phyloP scores from a whole-genome alignment of 805 yeast genomes.

The Candida peoriensis region DNA sequence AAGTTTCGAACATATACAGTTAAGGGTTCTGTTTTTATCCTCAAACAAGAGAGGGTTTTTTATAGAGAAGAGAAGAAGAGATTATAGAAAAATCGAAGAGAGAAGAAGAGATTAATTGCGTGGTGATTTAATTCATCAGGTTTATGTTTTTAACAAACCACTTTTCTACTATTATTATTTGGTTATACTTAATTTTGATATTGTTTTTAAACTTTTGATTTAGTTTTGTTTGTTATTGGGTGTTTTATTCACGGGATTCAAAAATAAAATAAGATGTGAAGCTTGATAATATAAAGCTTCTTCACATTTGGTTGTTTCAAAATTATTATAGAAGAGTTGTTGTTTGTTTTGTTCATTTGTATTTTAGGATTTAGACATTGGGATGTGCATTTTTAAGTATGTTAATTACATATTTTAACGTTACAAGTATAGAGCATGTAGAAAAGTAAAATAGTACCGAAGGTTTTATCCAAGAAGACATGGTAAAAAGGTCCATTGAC shows the following conservation, averaged over 20 bases:
- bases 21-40: constrained; percentile 2
- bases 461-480: too few species aligned
- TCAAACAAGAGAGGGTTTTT: constrained; percentile 1
- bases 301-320: constrained; percentile 2
- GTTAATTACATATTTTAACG: too few species aligned
- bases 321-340: constrained; percentile 16
- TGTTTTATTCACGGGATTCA: too few species aligned
- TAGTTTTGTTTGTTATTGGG: constrained; percentile 5
- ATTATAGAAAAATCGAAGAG: not conserved
- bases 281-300: constrained; percentile 2
- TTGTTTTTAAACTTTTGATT: constrained; percentile 2
- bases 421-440: too few species aligned
- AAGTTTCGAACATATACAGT: constrained; percentile 7
- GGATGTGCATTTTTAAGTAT: constrained; percentile 15
- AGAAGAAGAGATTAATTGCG: constrained; percentile 1
- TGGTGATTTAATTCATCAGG: too few species aligned
- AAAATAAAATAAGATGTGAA: not conserved
- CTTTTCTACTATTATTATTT: constrained; percentile 1
- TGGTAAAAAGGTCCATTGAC: too few species aligned
- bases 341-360: constrained; percentile 10
- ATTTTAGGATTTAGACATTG: constrained; percentile 21
- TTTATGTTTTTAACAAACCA: constrained; percentile 3
- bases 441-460: too few species aligned
- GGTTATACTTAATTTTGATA: constrained; percentile 1
- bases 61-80: not conserved